These are phyloP conservation scores for Jimgerdemannia lactiflua DNA, from an alignment of 192 early-diverging fungal genomes.

Conservation along the genomic window DNA sequence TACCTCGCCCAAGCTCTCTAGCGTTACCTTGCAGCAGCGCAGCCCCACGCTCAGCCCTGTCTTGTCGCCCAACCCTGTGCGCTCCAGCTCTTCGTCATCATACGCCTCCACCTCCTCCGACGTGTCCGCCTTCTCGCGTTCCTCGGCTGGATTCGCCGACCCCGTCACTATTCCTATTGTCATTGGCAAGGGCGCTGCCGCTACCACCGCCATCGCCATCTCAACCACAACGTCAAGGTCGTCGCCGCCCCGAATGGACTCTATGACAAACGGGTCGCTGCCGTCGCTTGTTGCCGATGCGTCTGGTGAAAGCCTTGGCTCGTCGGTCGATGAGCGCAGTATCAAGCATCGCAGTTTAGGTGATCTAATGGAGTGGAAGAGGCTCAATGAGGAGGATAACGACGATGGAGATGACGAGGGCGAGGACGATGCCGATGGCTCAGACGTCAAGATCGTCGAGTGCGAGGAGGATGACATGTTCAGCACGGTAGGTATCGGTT, in stretches of 20 bases:
- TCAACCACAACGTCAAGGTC: neutral
- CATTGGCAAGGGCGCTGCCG: neutral
- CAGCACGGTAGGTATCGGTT: neutral
- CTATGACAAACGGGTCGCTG: neutral
- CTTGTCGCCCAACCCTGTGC: neutral
- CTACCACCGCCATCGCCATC: neutral
- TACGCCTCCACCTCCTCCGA: neutral
- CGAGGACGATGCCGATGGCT: neutral
- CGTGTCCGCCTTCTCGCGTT: neutral
- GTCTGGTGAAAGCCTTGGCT: neutral
- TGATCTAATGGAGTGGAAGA: neutral
- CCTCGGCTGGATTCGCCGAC: neutral
- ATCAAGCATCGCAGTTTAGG: neutral
- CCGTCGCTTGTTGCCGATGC: neutral
- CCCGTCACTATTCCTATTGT: neutral
- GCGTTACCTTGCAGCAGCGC: neutral
- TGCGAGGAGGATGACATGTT: neutral
- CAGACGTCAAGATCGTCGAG: neutral
- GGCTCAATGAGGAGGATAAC: neutral
- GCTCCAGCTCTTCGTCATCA: neutral
- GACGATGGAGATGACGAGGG: neutral
- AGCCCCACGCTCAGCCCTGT: neutral
- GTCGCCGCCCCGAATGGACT: neutral
- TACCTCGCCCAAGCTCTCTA: neutral
- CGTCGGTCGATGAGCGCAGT: neutral